These are phyloP conservation scores for Alnus rubra DNA, from an alignment of 306 rosid genomes.

Conservation along the genomic window DNA sequence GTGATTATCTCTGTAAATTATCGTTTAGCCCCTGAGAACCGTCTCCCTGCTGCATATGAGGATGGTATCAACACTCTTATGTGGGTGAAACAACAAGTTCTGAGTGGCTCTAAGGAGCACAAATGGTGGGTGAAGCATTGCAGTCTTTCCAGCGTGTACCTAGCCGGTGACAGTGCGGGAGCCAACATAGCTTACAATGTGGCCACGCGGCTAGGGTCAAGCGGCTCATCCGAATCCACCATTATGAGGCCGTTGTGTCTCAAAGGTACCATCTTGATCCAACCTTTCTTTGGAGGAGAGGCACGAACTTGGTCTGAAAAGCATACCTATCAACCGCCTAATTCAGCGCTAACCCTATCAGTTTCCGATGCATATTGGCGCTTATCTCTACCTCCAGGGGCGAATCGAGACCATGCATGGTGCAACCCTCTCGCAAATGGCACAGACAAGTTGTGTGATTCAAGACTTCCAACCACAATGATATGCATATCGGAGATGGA, in stretches of 20 bases:
- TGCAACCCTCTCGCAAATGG: constrained; percentile 63
- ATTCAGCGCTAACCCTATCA: constrained; percentile 57
- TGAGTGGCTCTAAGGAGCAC: constrained; percentile 35
- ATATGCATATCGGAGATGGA: constrained; percentile 77
- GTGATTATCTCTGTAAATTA: constrained; percentile 65
- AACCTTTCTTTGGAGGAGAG: constrained; percentile 92
- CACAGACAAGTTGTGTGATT: constrained; percentile 41
- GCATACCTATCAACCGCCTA: constrained; percentile 41
- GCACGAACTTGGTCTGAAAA: constrained; percentile 64
- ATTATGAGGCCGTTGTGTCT: constrained; percentile 44
- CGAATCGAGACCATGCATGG: constrained; percentile 71
- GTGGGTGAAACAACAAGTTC: constrained; percentile 72
- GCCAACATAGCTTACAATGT: constrained; percentile 83
- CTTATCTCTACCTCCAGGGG: constrained; percentile 65
- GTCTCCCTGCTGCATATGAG: constrained; percentile 75
- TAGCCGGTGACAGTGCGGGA: constrained; percentile 91
- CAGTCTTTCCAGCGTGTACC: constrained; percentile 45
- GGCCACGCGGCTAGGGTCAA: constrained; percentile 40
- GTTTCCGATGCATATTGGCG: constrained; percentile 76
- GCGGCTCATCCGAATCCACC: constrained; percentile 19
- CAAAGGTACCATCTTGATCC: constrained; percentile 69
- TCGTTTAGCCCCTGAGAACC: constrained; percentile 72
- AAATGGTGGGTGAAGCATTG: constrained; percentile 72
- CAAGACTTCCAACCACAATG: constrained; percentile 50
- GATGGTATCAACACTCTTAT: constrained; percentile 61